phyloP scores from a whole-genome alignment of 2,329 filamentous ascomycete species.

The Metarhizium guizhouense region DNA sequence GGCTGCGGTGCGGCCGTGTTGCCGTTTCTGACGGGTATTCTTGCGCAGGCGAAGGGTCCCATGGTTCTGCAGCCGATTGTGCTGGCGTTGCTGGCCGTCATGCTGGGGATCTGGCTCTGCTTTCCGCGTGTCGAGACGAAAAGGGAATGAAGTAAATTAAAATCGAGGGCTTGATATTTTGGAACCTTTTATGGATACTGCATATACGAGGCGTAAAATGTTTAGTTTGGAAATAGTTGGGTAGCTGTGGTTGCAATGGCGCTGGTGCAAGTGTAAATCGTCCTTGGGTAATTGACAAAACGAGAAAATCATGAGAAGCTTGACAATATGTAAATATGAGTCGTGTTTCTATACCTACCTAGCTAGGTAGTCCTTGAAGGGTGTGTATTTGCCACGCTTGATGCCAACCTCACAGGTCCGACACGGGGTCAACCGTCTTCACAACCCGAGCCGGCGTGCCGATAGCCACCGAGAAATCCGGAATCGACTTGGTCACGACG shows the following conservation, averaged over 20 bases:
- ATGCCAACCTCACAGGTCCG: conserved; percentile 14
- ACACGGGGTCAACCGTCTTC: conserved; percentile 33
- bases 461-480: conserved; percentile 37
- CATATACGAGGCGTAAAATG: neutral
- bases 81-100: conserved; percentile 30
- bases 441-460: conserved; percentile 40
- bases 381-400: neutral
- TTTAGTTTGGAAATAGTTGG: neutral
- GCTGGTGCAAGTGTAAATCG: neutral
- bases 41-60: conserved; percentile 43
- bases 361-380: neutral
- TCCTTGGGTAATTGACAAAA: neutral
- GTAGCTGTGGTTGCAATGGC: neutral
- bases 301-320: neutral
- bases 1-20: conserved; percentile 59
- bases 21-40: conserved; percentile 49
- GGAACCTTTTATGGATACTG: neutral
- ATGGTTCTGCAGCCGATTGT: conserved; percentile 41
- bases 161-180: neutral
- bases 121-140: conserved; percentile 32
- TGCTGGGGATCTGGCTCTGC: conserved; percentile 24
- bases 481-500: conserved; percentile 40
- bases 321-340: too few species aligned
- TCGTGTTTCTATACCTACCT: too few species aligned
- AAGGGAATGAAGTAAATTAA: conserved; percentile 18